Evolutionary conservation across 2,329 filamentous ascomycete genomes (phyloP).

Genomic region (Corniculantispora saksenae): DNA sequence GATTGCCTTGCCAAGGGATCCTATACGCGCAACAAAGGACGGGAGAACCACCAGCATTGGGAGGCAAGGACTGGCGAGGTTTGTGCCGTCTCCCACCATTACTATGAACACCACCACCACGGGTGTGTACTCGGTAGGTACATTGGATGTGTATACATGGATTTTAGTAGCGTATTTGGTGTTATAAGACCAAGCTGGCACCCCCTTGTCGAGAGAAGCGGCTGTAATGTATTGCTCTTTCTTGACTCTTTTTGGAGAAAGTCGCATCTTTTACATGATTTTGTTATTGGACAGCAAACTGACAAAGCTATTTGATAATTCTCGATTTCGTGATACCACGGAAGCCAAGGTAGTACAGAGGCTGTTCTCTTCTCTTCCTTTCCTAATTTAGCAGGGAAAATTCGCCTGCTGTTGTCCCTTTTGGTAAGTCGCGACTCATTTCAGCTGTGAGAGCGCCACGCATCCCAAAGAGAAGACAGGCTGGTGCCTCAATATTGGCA

Average conservation of each 20-base stretch:
- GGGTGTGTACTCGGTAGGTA: neutral
- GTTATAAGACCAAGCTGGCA: conserved; percentile 10
- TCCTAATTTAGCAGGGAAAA: neutral
- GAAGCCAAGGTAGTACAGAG: neutral
- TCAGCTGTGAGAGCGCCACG: neutral
- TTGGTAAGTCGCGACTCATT: conserved; percentile 5
- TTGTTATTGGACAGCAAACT: neutral
- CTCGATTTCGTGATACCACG: too few species aligned
- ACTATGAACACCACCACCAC: conserved; percentile 4
- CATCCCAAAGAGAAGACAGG: neutral
- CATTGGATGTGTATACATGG: neutral
- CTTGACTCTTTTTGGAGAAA: neutral
- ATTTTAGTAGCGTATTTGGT: neutral
- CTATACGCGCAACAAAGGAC: neutral
- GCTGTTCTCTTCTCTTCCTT: neutral
- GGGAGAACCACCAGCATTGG: neutral
- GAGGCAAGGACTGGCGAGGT: neutral
- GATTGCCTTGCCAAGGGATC: neutral
- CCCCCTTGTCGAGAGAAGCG: neutral
- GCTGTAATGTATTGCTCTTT: neutral
- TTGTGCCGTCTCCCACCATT: conserved; percentile 4
- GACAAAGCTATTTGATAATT: neutral
- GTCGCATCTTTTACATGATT: neutral
- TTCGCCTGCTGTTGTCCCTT: neutral
- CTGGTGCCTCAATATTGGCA: conserved; percentile 8